These are phyloP conservation scores for Suillus cothurnatus DNA, from an alignment of 768 basidiomycete species.

Conservation along the genomic window DNA sequence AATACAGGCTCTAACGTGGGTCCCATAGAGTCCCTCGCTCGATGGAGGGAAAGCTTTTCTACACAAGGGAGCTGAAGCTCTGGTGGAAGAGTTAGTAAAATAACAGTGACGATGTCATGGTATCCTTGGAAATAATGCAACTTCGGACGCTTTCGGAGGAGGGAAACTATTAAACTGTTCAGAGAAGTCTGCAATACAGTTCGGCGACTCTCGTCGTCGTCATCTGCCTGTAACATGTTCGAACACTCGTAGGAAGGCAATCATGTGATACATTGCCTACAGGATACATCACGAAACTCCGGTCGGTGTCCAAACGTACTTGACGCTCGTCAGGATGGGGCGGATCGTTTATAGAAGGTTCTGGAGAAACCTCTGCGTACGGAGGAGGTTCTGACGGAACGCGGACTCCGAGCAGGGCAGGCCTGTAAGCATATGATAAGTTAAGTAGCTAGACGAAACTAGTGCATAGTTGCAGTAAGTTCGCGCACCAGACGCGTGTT, in stretches of 20 bases:
- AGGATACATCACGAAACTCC: slow-evolving; percentile 93
- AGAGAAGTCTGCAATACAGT: slow-evolving; percentile 60
- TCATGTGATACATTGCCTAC: slow-evolving; percentile 55
- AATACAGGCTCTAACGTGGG: slow-evolving; percentile 80
- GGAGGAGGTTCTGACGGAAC: slow-evolving; percentile 39
- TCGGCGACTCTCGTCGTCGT: slow-evolving; percentile 23
- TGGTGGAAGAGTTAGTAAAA: slow-evolving; percentile 72
- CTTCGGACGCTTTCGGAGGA: slow-evolving; percentile 73
- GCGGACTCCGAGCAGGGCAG: slow-evolving; percentile 37
- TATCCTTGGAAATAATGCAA: slow-evolving; percentile 91
- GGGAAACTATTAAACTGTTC: slow-evolving; percentile 68
- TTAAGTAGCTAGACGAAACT: slow-evolving; percentile 18
- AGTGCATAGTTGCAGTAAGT: slow-evolving; percentile 5
- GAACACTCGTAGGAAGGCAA: slow-evolving; percentile 15
- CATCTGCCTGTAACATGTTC: slow-evolving; percentile 12
- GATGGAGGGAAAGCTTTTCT: slow-evolving; percentile 75
- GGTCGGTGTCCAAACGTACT: slow-evolving; percentile 85
- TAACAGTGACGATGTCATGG: slow-evolving; percentile 88
- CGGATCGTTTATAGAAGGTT: slow-evolving; percentile 11
- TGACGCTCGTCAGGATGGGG: slow-evolving; percentile 82
- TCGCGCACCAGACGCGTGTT: slow-evolving; percentile 55
- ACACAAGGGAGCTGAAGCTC: slow-evolving; percentile 57
- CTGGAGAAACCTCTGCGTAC: slow-evolving; percentile 26
- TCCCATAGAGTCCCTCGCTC: slow-evolving; percentile 87
- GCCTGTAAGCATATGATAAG: slow-evolving; percentile 25